Conservation (phyloP, 371 early-diverging fungal genomes). For the Apophysomyces elegans region DNA sequence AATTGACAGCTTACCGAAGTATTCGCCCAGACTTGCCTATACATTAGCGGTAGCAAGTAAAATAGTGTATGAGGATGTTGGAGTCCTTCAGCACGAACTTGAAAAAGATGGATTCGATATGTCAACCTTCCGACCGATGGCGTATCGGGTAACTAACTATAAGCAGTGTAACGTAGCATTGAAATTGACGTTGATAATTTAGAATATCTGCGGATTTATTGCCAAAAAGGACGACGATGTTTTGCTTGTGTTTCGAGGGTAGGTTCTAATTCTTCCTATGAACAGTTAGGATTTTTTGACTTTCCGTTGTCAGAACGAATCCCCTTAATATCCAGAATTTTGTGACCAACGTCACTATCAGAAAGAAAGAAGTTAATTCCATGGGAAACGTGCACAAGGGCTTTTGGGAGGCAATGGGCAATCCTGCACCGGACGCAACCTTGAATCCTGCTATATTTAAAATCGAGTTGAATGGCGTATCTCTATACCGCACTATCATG, state of each 20-base stretch:
- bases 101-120: conserved; percentile 56
- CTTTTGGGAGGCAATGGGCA: conserved; percentile 61
- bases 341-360: conserved; percentile 54
- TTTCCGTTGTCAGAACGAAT: conserved; percentile 40
- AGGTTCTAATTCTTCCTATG: conserved; percentile 1
- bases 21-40: conserved; percentile 57
- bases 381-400: conserved; percentile 60
- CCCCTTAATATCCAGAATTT: conserved; percentile 65
- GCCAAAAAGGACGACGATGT: conserved; percentile 59
- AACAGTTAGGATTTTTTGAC: too few relatives aligned
- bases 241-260: conserved; percentile 57
- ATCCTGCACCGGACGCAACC: conserved; percentile 17
- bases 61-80: conserved; percentile 60
- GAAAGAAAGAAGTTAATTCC: conserved; percentile 34
- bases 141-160: conserved; percentile 46
- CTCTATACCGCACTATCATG: conserved; percentile 33
- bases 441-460: conserved; percentile 18
- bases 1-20: conserved; percentile 24
- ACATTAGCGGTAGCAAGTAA: conserved; percentile 57
- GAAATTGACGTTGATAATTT: not conserved
- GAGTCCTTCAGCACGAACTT: conserved; percentile 57
- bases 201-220: conserved; percentile 61
- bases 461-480: conserved; percentile 36
- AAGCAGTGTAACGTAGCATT: too few relatives aligned
- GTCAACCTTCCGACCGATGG: conserved; percentile 54